A percentile compares a stretch with the other conserved stretches of the same genome.
phyloP scores from a whole-genome alignment of 148 eudicot genomes.

The Camellia lanceoleosa region DNA sequence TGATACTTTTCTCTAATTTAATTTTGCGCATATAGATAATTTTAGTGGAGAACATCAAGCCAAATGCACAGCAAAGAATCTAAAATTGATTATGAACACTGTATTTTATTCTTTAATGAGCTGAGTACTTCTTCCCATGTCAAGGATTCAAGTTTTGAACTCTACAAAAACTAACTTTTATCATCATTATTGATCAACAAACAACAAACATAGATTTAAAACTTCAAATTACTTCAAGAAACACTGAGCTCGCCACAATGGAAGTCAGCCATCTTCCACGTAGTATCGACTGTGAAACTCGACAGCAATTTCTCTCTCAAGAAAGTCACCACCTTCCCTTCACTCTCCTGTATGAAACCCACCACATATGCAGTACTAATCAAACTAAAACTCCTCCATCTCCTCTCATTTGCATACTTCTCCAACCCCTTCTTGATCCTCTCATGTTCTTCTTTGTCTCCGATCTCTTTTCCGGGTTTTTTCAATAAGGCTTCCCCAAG shows the following conservation, averaged over 20 bases:
- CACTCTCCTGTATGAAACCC: slow-evolving; percentile 33
- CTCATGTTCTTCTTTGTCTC: slow-evolving; percentile 18
- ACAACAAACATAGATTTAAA: too few species aligned
- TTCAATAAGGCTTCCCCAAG: slow-evolving; percentile 32
- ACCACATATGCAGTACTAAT: slow-evolving; percentile 31
- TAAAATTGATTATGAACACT: too few species aligned
- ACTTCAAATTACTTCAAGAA: not conserved
- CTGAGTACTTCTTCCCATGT: too few species aligned
- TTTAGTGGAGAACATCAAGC: too few species aligned
- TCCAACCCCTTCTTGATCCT: slow-evolving; percentile 33
- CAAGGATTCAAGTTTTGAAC: too few species aligned
- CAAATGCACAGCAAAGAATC: too few species aligned
- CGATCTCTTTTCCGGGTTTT: slow-evolving; percentile 6
- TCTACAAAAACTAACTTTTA: too few species aligned
- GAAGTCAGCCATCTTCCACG: slow-evolving; percentile 38
- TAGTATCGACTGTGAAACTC: not conserved
- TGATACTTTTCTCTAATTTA: too few species aligned
- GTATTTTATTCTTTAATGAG: too few species aligned
- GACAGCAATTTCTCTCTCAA: slow-evolving; percentile 28
- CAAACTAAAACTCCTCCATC: slow-evolving; percentile 45
- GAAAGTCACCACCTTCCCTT: slow-evolving; percentile 30
- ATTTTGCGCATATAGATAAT: too few species aligned
- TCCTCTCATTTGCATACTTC: slow-evolving; percentile 41
- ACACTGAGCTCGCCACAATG: slow-evolving; percentile 29
- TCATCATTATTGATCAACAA: too few species aligned